These are phyloP conservation scores for Pyrus pyrifolia DNA, from an alignment of 306 rosid species.

Conservation along the genomic window DNA sequence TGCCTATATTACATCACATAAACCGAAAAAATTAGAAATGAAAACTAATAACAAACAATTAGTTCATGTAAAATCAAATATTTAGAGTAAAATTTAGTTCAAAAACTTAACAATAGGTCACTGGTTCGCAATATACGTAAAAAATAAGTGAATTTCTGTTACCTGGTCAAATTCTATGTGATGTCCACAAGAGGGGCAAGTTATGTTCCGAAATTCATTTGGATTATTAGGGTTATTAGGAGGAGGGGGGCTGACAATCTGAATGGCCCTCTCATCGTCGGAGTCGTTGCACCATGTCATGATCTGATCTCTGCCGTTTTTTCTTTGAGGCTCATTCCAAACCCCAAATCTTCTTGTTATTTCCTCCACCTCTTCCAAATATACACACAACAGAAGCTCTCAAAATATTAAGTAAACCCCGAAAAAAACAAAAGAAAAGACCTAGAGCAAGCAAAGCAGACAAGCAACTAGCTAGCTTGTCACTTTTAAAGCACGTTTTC, in stretches of 20 bases:
- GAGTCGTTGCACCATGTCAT: conserved; percentile 77
- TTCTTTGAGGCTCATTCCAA: conserved; percentile 31
- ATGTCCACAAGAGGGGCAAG: conserved; percentile 78
- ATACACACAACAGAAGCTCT: not conserved
- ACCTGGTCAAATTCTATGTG: conserved; percentile 63
- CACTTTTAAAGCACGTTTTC: conserved; percentile 37
- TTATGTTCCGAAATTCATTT: conserved; percentile 28
- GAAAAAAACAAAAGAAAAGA: not conserved
- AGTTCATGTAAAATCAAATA: not conserved
- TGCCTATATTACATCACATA: conserved; percentile 17
- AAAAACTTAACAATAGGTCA: not conserved
- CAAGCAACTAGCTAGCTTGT: conserved; percentile 9
- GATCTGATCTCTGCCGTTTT: conserved; percentile 17
- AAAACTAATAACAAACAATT: not conserved
- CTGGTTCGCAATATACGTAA: not conserved
- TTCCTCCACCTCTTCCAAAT: conserved; percentile 31
- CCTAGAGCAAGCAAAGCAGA: conserved; percentile 8
- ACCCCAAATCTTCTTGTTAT: conserved; percentile 2
- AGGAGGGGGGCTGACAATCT: conserved; percentile 1
- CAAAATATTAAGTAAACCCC: not conserved
- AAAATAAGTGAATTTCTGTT: not conserved
- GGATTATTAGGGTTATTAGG: not conserved
- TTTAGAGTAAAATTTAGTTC: not conserved
- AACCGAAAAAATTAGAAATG: not conserved
- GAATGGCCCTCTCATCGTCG: conserved; percentile 35